A percentile compares a stretch with the other conserved stretches of the same genome.
These are phyloP conservation scores for Phytophthora lateralis DNA, from an alignment of 352 stramenopile species.

Conservation along the genomic window DNA sequence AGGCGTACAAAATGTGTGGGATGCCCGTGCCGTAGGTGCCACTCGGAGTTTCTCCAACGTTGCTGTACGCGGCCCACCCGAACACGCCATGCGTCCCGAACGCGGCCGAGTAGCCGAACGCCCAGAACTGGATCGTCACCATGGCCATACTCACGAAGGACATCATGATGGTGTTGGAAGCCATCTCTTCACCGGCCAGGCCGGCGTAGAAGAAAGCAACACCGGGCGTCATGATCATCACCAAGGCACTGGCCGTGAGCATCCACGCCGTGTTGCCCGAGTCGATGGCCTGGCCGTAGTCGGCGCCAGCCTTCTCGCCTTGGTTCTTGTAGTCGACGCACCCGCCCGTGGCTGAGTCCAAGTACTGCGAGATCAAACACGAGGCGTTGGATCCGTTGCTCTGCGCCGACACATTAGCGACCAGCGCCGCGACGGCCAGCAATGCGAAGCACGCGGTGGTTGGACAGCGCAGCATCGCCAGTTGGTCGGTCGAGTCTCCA, in stretches of 20 bases:
- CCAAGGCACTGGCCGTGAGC: constrained; percentile 47
- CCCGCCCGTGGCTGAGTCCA: constrained; percentile 31
- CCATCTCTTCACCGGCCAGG: constrained; percentile 67
- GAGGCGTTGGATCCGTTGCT: constrained; percentile 25
- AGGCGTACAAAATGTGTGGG: constrained; percentile 67
- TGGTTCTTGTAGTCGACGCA: constrained; percentile 45
- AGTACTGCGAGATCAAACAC: constrained; percentile 36
- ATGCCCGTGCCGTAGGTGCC: constrained; percentile 60
- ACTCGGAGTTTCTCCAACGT: constrained; percentile 44
- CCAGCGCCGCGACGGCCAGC: constrained; percentile 19
- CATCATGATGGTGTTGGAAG: constrained; percentile 82
- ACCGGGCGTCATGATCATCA: constrained; percentile 73
- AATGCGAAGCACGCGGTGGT: constrained; percentile 9
- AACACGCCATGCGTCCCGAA: constrained; percentile 66
- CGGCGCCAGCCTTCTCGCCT: constrained; percentile 32
- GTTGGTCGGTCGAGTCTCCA: background rate
- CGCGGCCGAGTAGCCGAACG: constrained; percentile 71
- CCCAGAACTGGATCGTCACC: constrained; percentile 79
- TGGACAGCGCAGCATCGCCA: constrained; percentile 2
- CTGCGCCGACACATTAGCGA: constrained; percentile 41
- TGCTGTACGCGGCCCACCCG: constrained; percentile 56
- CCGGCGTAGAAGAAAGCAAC: constrained; percentile 81
- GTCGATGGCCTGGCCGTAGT: constrained; percentile 37
- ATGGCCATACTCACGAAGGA: constrained; percentile 74
- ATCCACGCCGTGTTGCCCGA: constrained; percentile 70